Evolutionary conservation across 2,329 filamentous ascomycete genomes (phyloP).

Genomic region (Lachnellula hyalina): DNA sequence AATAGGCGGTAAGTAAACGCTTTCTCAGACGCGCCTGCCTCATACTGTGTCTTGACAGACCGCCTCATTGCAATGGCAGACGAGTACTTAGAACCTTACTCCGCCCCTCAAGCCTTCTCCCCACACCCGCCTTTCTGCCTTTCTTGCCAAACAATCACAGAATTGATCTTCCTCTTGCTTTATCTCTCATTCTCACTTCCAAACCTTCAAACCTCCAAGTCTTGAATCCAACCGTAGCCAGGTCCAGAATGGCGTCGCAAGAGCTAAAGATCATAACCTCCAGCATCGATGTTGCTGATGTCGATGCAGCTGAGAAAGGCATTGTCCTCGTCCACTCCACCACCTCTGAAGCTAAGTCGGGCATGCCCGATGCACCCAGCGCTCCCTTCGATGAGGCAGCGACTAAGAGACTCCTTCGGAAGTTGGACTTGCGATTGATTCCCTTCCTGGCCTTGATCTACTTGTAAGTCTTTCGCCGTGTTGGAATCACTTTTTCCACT

Average conservation of each 20-base stretch:
- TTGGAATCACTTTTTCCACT: constrained; percentile 14
- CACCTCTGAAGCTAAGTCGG: not conserved
- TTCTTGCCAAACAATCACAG: not conserved
- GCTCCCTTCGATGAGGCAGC: constrained; percentile 14
- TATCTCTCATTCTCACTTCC: not conserved
- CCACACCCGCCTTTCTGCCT: not conserved
- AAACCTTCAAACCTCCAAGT: not conserved
- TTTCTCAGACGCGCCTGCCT: no score
- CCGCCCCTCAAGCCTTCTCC: no score
- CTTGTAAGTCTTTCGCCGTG: constrained; percentile 33
- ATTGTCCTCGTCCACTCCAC: not conserved
- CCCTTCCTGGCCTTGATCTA: constrained; percentile 47
- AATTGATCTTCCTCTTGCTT: not conserved
- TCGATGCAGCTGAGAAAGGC: not conserved
- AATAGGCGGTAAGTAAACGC: no score
- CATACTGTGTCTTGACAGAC: no score
- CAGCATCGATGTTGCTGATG: not conserved
- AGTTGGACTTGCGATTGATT: constrained; percentile 25
- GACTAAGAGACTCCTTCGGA: constrained; percentile 22
- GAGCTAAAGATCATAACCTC: not conserved
- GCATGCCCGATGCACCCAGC: not conserved
- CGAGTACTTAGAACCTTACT: not conserved
- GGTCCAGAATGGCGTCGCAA: not conserved
- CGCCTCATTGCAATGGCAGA: no score
- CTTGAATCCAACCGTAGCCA: not conserved